phyloP scores from a whole-genome alignment of 2,329 filamentous ascomycete species.

The Colletotrichum falcatum region DNA sequence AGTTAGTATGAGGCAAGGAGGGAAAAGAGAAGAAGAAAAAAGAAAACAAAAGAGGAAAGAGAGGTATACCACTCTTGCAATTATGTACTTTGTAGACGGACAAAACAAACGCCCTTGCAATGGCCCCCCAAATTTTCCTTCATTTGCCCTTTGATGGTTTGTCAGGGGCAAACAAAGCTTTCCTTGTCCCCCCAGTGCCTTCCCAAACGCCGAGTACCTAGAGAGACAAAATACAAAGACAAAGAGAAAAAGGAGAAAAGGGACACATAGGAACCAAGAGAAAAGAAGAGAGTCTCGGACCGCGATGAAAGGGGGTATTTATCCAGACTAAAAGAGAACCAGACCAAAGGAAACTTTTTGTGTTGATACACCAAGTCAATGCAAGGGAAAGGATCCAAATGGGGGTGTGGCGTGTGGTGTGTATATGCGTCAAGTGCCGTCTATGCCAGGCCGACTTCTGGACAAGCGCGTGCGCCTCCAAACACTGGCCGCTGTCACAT shows the following conservation, averaged over 20 bases:
- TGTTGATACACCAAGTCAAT: neutral
- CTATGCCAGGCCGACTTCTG: neutral
- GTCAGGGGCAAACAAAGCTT: neutral
- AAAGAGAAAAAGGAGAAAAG: neutral
- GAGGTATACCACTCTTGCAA: too few relatives aligned
- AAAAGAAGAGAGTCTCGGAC: conserved; percentile 7
- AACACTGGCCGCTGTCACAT: neutral
- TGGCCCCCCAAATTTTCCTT: conserved; percentile 3
- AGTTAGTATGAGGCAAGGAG: neutral
- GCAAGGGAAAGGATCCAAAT: neutral
- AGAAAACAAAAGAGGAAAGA: neutral
- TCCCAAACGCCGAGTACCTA: conserved; percentile 10
- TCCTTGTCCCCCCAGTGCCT: neutral
- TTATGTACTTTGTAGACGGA: neutral
- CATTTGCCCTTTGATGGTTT: neutral
- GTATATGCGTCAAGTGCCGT: neutral
- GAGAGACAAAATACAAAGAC: neutral
- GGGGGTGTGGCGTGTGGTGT: neutral
- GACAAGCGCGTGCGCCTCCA: neutral
- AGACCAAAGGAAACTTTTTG: conserved; percentile 3
- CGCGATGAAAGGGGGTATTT: conserved; percentile 37
- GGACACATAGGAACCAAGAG: too few relatives aligned
- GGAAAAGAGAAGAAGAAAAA: too few relatives aligned
- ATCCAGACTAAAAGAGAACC: conserved; percentile 36
- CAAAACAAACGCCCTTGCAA: conserved; percentile 15